Base-by-base conservation (phyloP, 768 basidiomycete genomes). In the Chiua virens region DNA sequence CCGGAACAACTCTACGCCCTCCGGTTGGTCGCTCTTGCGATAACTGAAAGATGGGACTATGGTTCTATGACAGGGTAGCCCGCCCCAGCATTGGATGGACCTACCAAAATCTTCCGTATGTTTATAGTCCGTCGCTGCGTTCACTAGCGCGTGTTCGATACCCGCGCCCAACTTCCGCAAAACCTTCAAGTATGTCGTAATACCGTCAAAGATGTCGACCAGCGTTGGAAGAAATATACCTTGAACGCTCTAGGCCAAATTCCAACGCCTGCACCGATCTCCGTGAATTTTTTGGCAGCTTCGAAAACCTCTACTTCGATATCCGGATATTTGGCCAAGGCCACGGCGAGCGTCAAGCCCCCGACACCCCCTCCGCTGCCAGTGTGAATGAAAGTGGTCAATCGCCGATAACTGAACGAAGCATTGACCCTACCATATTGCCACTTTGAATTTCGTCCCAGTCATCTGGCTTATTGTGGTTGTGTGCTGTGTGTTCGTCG, bases 221-320 rank as follows among this genome's bases (percentile, higher is more conserved):
- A 40, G 10, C 2, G 27, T 21, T 8, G 15, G 15, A 20, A 22
- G 15, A 22, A 36, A 0, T 10, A 13, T 8, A 69, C 72, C 69
- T 60, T 51, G 58, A 69, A 45, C 35, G 20, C 54, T 17, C 76
- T 66, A 15, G 68, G 70, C 74, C 72, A 77, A 32, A 71, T 59
- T 5, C 79, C 80, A 47, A 85, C 73, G n/a, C 83, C 83, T 17
- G 82, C 82, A n/a, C 83, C 83, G 22, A 83, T 37, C 64, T 83
- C 83, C 22, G 73, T 66, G 38, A 83, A 73, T 46, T 75, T 65
- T 36, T 62, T 58, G 25, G 81, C 76, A 13, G 71, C 74, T 68
- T 86, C 83, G 51, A 77, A 85, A 22, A 85, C 65, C 45, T 79
- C 75, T 35, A 84, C 73, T 28, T 82, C 76, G 23, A 85, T 80